Evolutionary conservation across 1,139 yeast species (phyloP).

Genomic region (Suhomyces taliae): DNA sequence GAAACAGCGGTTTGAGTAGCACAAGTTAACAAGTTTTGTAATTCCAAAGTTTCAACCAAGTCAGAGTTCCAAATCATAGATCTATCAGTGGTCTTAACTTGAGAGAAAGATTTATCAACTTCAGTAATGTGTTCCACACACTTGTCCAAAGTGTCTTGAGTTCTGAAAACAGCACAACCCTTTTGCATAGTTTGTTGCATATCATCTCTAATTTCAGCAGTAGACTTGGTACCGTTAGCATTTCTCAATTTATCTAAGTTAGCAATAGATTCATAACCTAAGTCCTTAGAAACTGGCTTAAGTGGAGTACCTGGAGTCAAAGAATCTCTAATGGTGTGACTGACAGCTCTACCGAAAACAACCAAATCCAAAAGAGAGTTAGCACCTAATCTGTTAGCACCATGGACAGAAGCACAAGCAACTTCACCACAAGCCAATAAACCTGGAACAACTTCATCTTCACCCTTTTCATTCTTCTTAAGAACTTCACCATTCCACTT

Average conservation of each 20-base stretch:
- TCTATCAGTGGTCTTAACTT: constrained; percentile 86
- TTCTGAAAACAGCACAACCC: constrained; percentile 96
- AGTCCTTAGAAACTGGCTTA: constrained; percentile 70
- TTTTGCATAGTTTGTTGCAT: constrained; percentile 98
- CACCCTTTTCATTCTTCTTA: constrained; percentile 81
- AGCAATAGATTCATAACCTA: constrained; percentile 87
- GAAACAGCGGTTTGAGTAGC: constrained; percentile 95
- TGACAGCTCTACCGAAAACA: constrained; percentile 97
- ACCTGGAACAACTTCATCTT: constrained; percentile 91
- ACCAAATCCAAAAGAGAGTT: constrained; percentile 97
- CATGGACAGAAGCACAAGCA: constrained; percentile 98
- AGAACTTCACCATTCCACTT: constrained; percentile 95
- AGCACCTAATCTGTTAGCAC: constrained; percentile 99
- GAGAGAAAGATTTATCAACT: constrained; percentile 68
- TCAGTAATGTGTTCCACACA: constrained; percentile 81
- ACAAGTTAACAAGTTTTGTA: constrained; percentile 95
- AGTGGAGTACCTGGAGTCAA: constrained; percentile 89
- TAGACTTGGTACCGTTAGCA: constrained; percentile 76
- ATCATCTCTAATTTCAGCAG: constrained; percentile 85
- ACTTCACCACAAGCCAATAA: constrained; percentile 98
- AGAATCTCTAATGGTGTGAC: constrained; percentile 84
- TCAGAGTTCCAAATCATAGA: constrained; percentile 99
- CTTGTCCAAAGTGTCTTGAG: constrained; percentile 85
- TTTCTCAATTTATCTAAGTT: constrained; percentile 87
- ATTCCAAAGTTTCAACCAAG: constrained; percentile 91